These are phyloP conservation scores for Symbiodinium natans DNA, from an alignment of 73 alveolate species.

Conservation along the genomic window DNA sequence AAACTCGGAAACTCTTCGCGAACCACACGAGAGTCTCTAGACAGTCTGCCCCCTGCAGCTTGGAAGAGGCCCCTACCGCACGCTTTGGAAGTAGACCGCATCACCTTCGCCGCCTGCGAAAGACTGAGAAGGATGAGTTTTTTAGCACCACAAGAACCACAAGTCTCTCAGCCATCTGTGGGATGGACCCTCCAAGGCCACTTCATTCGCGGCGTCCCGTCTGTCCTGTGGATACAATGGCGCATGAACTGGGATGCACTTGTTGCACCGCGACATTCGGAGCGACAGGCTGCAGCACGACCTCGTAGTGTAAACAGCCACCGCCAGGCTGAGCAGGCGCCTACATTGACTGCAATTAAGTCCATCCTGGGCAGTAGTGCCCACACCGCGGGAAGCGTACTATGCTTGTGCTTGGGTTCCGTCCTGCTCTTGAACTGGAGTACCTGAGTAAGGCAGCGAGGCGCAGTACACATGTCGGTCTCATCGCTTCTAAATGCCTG, in stretches of 20 bases:
- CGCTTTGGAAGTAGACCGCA: constrained; percentile 87
- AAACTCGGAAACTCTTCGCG: not conserved
- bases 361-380: too few relatives aligned
- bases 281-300: too few relatives aligned
- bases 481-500: too few relatives aligned
- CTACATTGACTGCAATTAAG: too few relatives aligned
- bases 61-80: not conserved
- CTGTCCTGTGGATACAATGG: constrained; percentile 1
- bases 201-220: constrained; percentile 27
- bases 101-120: constrained; percentile 78
- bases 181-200: constrained; percentile 8
- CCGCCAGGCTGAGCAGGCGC: not conserved
- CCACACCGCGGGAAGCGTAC: too few relatives aligned
- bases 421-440: not conserved
- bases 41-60: not conserved
- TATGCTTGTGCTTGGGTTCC: not conserved
- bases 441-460: too few relatives aligned
- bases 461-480: too few relatives aligned
- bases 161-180: not conserved
- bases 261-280: not conserved
- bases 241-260: not conserved
- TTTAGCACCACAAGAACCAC: not conserved
- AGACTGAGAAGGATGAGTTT: not conserved
- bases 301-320: constrained; percentile 75
- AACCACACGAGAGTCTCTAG: not conserved